phyloP scores from a whole-genome alignment of 352 stramenopile species.

The Phytophthora rubi region DNA sequence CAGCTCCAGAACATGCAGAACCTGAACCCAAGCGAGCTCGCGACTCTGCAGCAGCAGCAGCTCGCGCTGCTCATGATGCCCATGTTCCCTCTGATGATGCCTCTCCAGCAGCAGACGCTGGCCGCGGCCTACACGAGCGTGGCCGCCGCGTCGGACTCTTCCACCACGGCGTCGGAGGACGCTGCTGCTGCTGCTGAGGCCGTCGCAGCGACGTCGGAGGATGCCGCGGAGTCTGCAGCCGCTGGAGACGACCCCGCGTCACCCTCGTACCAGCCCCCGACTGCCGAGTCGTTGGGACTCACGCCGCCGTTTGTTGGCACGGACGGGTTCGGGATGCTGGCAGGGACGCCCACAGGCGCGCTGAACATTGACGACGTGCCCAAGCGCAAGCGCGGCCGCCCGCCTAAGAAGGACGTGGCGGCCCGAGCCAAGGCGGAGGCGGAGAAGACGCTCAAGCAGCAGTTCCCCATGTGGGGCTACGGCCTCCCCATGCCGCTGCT shows the following conservation, averaged over 20 bases:
- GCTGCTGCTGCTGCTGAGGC: conserved; percentile 2
- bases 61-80: conserved; percentile 82
- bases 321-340: conserved; percentile 45
- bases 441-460: conserved; percentile 71
- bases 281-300: conserved; percentile 33
- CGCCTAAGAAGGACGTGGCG: conserved; percentile 71
- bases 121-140: conserved; percentile 5
- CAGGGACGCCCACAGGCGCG: conserved; percentile 11
- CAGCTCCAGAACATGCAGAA: conserved; percentile 70
- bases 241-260: conserved; percentile 22
- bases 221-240: conserved; percentile 2
- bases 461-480: conserved; percentile 71
- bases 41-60: conserved; percentile 69
- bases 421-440: conserved; percentile 52
- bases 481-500: conserved; percentile 62
- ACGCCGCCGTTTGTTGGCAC: conserved; percentile 31
- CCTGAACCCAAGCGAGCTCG: conserved; percentile 63
- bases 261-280: conserved; percentile 31
- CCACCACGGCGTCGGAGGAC: conserved; percentile 8
- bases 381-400: conserved; percentile 74
- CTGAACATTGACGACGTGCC: conserved; percentile 57
- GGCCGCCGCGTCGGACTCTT: background rate
- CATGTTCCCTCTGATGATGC: conserved; percentile 81
- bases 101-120: conserved; percentile 47
- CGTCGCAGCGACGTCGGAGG: conserved; percentile 7